Base-by-base conservation (phyloP, 305 asterid genomes). In the Fraxinus dipetala region DNA sequence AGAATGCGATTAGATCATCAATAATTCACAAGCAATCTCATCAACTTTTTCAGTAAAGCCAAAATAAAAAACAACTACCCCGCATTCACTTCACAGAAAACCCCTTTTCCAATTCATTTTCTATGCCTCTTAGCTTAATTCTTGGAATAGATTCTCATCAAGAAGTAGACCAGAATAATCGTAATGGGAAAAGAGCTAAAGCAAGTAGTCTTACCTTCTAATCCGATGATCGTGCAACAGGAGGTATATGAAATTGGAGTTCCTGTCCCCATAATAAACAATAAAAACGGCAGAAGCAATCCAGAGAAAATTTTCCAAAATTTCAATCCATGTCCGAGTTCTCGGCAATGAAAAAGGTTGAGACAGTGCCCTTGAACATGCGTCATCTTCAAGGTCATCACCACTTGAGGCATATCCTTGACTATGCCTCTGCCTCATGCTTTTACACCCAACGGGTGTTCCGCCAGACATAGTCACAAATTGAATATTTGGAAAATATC, bases 341-440 rank as follows among this genome's bases (percentile, higher is more conserved):
- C 83, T 81, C 4, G 88, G 89, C 56, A 83, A 22, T 34, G 87
- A 40, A 31, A 86, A 43, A 18, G 89, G 78, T 43, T 70, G 83
- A 56, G 78, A 51, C 80, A 76, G 59, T 18, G 43, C 77, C 76
- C 89, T 89, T 31, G 94, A 90, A 83, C 91, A 86, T 16, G 94
- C 94, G 85, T 89, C 94, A 88, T 90, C 94, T 85, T 89, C 94
- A 74, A 90, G 90, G 81, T 90, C 94, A 85, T 90, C 94, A 11
- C 94, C 85, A 65, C 94, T 87, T 24, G 94, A 90, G 59, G 87
- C 85, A 85, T 90, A 90, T 59, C 94, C 92, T 80, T 89, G 94
- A 87, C 92, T 90, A 77, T 89, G 87, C 87, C 94, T 88, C 54
- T 85, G 91, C 84, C 94, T 89, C 89, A 89, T 86, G 70, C 82